phyloP scores from a whole-genome alignment of 768 basidiomycete genomes.

The Lentinula detonsa region DNA sequence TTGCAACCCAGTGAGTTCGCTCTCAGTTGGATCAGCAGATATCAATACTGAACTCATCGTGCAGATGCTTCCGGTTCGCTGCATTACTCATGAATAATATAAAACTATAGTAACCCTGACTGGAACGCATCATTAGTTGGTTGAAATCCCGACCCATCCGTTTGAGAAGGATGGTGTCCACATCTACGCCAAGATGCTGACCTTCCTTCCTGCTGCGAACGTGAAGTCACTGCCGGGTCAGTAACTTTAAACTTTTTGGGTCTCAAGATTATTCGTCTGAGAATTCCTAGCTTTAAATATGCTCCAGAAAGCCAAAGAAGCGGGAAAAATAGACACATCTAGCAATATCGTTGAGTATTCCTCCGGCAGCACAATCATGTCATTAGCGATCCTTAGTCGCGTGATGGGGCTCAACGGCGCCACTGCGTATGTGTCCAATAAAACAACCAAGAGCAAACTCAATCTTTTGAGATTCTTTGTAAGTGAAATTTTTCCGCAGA shows the following conservation, averaged over 20 bases:
- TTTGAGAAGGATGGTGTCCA: conserved; percentile 13
- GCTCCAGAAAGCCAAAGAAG: conserved; percentile 16
- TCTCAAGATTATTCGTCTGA: neutral
- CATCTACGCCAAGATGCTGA: conserved; percentile 18
- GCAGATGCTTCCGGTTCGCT: neutral
- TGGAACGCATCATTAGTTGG: conserved; percentile 9
- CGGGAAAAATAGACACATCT: conserved; percentile 12
- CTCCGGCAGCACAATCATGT: conserved; percentile 19
- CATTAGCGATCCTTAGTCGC: conserved; percentile 14
- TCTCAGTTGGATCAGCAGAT: neutral
- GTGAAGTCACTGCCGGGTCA: conserved; percentile 17
- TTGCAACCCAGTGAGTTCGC: conserved; percentile 10
- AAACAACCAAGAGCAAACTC: conserved; percentile 16
- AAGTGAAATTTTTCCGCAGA: neutral
- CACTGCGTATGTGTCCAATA: conserved; percentile 19
- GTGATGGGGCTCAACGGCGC: conserved; percentile 17
- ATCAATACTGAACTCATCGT: neutral
- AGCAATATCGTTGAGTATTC: conserved; percentile 20
- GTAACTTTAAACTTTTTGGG: neutral
- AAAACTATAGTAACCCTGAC: neutral
- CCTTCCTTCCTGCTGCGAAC: conserved; percentile 16
- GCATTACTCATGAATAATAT: too few species aligned
- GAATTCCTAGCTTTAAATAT: conserved; percentile 16
- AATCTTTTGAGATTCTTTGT: conserved; percentile 19
- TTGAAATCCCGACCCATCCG: conserved; percentile 15